phyloP scores from a whole-genome alignment of 176 grass and related monocot genomes.

The Dactylis glomerata region DNA sequence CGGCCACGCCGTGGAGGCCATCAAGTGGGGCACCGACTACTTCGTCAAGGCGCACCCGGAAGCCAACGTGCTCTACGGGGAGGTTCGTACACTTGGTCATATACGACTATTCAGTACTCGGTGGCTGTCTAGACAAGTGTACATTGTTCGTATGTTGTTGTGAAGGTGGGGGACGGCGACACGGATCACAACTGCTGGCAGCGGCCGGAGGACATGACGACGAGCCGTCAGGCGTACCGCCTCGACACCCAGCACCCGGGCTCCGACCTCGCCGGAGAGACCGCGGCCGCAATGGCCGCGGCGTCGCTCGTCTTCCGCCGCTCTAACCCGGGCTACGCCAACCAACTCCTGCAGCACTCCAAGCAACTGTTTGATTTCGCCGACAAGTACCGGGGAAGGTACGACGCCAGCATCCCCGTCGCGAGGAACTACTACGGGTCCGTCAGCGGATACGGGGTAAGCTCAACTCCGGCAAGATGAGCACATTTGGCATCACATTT shows the following conservation, averaged over 20 bases:
- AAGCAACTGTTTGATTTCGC: slow-evolving; percentile 87
- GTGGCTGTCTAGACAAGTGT: background rate
- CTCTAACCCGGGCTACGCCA: slow-evolving; percentile 62
- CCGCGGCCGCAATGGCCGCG: slow-evolving; percentile 81
- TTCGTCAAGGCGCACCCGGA: slow-evolving; percentile 85
- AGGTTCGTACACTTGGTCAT: slow-evolving; percentile 34
- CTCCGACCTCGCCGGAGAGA: slow-evolving; percentile 84
- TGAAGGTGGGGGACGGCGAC: slow-evolving; percentile 81
- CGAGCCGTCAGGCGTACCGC: slow-evolving; percentile 73
- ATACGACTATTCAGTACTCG: background rate
- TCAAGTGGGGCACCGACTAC: slow-evolving; percentile 96
- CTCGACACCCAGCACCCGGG: slow-evolving; percentile 68
- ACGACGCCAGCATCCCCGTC: slow-evolving; percentile 73
- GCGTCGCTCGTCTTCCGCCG: slow-evolving; percentile 66
- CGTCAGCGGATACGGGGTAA: slow-evolving; percentile 68
- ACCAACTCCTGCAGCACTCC: slow-evolving; percentile 59
- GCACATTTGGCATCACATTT: background rate
- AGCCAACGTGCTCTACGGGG: slow-evolving; percentile 74
- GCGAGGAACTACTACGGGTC: slow-evolving; percentile 59
- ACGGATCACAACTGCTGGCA: slow-evolving; percentile 88
- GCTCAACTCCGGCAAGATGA: background rate
- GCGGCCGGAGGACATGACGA: slow-evolving; percentile 96
- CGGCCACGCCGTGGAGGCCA: slow-evolving; percentile 72
- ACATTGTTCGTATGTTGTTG: background rate
- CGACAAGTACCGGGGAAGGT: slow-evolving; percentile 80